Conservation (phyloP, 495 filamentous ascomycete genomes). For the Hypoxylon perforatum region DNA sequence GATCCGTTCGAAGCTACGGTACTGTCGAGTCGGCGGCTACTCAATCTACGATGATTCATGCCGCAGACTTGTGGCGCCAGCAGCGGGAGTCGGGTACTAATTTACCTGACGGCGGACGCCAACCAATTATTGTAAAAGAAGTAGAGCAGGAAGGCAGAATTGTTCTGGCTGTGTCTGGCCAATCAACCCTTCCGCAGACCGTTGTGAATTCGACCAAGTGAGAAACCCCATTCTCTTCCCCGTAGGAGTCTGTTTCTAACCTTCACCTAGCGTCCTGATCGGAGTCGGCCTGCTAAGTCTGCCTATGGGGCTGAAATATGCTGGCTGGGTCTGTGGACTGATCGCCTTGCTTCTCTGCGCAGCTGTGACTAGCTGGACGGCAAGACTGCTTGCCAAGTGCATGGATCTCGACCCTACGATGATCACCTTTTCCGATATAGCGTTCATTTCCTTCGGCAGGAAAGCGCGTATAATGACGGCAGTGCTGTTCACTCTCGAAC, state of each 20-base stretch:
- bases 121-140: conserved; percentile 85
- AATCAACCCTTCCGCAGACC: conserved; percentile 94
- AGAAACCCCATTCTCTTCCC: conserved; percentile 1
- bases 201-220: conserved; percentile 95
- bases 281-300: conserved; percentile 90
- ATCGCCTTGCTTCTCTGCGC: conserved; percentile 78
- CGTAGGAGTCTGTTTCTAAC: conserved; percentile 30
- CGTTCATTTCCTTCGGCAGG: conserved; percentile 90
- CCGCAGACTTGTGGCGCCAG: conserved; percentile 75
- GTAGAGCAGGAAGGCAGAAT: conserved; percentile 90
- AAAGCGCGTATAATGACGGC: conserved; percentile 82
- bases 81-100: conserved; percentile 66
- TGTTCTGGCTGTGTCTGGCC: conserved; percentile 83
- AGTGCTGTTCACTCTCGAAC: conserved; percentile 87
- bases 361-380: conserved; percentile 83
- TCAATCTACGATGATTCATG: conserved; percentile 75
- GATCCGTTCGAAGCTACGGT: conserved; percentile 74
- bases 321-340: conserved; percentile 90
- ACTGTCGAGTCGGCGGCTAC: conserved; percentile 73
- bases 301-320: conserved; percentile 88
- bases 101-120: conserved; percentile 70
- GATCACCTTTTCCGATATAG: conserved; percentile 93
- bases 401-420: conserved; percentile 79
- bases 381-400: conserved; percentile 86
- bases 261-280: conserved; percentile 71